phyloP scores from a whole-genome alignment of 2,329 filamentous ascomycete genomes.

The Alternaria brassicicola region DNA sequence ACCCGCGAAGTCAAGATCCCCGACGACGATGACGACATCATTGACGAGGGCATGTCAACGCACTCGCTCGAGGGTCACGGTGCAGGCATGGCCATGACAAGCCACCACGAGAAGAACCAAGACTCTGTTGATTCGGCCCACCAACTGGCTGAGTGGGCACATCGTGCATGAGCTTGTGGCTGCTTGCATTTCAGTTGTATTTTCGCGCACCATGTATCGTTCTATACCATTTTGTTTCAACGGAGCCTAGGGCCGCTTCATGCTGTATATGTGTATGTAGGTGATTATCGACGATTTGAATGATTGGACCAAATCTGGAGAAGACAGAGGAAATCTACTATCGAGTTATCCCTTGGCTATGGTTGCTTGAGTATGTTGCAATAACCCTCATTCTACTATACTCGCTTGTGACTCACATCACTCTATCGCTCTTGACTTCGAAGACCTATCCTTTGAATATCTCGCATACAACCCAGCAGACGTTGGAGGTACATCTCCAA shows the following conservation, averaged over 20 bases:
- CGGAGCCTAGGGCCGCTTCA: background rate
- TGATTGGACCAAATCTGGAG: background rate
- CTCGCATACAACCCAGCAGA: background rate
- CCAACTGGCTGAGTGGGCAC: constrained; percentile 46
- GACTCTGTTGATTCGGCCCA: constrained; percentile 44
- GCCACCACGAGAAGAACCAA: constrained; percentile 48
- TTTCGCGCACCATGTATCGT: constrained; percentile 1
- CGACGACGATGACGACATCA: constrained; percentile 41
- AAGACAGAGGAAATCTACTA: background rate
- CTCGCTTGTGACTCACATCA: background rate
- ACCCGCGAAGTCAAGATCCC: constrained; percentile 61
- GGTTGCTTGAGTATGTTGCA: background rate
- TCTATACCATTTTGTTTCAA: constrained; percentile 18
- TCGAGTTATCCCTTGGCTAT: background rate
- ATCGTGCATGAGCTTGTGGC: constrained; percentile 29
- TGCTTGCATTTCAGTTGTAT: background rate
- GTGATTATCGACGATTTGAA: background rate
- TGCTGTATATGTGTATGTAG: constrained; percentile 1
- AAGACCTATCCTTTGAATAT: background rate
- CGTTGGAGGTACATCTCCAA: background rate
- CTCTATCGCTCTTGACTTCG: background rate
- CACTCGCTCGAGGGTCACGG: constrained; percentile 39
- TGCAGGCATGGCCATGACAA: constrained; percentile 34
- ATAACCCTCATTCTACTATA: background rate
- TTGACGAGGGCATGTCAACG: constrained; percentile 45